Conservation (phyloP, 2,329 filamentous ascomycete genomes). For the Beauveria sp. region DNA sequence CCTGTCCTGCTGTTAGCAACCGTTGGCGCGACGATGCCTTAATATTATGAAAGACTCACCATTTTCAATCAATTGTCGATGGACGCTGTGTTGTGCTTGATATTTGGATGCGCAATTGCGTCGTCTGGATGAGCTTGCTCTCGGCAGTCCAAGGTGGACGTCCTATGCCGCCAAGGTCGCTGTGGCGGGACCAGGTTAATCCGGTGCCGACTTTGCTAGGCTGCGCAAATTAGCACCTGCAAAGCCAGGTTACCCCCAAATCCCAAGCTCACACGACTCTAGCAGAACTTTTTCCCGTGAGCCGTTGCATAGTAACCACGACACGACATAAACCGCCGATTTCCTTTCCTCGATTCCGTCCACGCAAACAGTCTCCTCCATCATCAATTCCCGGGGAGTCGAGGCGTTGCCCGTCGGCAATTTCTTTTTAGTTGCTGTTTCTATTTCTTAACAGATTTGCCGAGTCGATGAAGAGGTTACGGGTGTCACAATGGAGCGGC, state of each 20-base stretch:
- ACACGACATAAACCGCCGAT: conserved; percentile 3
- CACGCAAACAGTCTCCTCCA: background rate
- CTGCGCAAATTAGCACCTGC: conserved; percentile 12
- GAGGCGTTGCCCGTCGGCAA: background rate
- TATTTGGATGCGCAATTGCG: conserved; percentile 24
- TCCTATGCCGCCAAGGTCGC: background rate
- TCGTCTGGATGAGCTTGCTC: conserved; percentile 17
- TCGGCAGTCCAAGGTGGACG: background rate
- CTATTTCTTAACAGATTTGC: background rate
- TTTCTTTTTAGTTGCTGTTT: background rate
- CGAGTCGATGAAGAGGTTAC: conserved; percentile 34
- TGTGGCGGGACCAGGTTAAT: conserved; percentile 8
- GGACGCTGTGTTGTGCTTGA: conserved; percentile 20
- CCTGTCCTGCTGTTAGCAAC: conserved; percentile 44
- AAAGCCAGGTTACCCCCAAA: conserved; percentile 1
- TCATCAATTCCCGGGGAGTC: background rate
- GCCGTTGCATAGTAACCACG: conserved; percentile 6
- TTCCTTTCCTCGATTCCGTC: background rate
- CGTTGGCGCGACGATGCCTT: background rate
- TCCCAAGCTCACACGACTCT: conserved; percentile 27
- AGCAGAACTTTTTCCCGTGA: conserved; percentile 29
- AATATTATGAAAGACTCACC: conserved; percentile 32
- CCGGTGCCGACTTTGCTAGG: conserved; percentile 1
- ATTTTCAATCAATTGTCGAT: conserved; percentile 42
- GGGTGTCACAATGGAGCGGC: conserved; percentile 33